Conservation (phyloP, 2,329 filamentous ascomycete species). For the Aureobasidium sp. region DNA sequence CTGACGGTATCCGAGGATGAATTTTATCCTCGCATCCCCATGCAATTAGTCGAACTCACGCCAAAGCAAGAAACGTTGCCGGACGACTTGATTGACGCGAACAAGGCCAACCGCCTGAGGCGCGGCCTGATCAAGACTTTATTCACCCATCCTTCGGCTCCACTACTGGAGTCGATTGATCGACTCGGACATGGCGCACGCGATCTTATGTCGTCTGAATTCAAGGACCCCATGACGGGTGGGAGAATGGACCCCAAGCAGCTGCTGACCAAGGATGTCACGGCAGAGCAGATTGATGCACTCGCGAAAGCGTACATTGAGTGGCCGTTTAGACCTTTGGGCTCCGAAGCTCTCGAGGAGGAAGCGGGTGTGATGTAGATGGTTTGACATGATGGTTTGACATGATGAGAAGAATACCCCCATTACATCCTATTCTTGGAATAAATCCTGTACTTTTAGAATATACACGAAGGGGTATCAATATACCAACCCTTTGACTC, state of each 20-base stretch:
- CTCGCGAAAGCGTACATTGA: conserved; percentile 54
- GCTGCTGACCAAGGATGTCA: conserved; percentile 45
- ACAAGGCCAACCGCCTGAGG: conserved; percentile 22
- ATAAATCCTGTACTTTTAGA: neutral
- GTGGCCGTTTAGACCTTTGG: conserved; percentile 53
- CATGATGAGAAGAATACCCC: conserved; percentile 6
- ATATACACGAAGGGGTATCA: conserved; percentile 8
- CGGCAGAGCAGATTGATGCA: conserved; percentile 49
- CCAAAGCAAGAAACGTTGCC: conserved; percentile 41
- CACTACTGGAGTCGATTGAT: conserved; percentile 43
- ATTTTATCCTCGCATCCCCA: conserved; percentile 56
- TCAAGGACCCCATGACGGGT: conserved; percentile 44
- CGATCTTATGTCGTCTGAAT: conserved; percentile 43
- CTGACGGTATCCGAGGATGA: conserved; percentile 53
- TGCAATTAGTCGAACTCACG: conserved; percentile 60
- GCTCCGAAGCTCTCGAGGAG: conserved; percentile 7
- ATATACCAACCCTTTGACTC: neutral
- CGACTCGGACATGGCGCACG: conserved; percentile 52
- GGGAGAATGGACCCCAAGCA: conserved; percentile 38
- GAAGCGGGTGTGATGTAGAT: neutral
- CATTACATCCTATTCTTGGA: neutral
- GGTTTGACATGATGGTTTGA: neutral
- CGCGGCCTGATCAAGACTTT: conserved; percentile 46
- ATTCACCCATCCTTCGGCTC: conserved; percentile 28
- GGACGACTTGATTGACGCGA: conserved; percentile 23